Conservation (phyloP, 192 early-diverging fungal species). For the Linnemannia zychae region DNA sequence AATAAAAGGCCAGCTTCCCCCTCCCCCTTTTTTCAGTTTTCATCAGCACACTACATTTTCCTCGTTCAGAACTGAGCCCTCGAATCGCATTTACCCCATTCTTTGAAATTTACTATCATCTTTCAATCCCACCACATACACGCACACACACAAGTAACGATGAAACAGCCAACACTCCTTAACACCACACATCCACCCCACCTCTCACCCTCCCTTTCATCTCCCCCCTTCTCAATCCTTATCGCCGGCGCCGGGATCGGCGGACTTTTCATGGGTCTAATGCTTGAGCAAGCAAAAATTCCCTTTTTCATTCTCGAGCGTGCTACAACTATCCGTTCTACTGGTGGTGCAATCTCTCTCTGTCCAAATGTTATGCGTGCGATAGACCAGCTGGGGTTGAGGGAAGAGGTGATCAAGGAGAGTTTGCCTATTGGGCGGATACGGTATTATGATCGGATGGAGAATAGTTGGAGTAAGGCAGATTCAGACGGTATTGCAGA, state of each 20-base stretch:
- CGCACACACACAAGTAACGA: neutral
- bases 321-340: neutral
- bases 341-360: constrained; percentile 6
- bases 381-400: constrained; percentile 13
- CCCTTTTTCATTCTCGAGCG: constrained; percentile 13
- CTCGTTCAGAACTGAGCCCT: too few relatives aligned
- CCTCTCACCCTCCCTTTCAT: neutral
- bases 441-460: constrained; percentile 15
- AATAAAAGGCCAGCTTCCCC: too few relatives aligned
- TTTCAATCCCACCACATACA: too few relatives aligned
- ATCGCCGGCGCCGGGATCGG: constrained; percentile 14
- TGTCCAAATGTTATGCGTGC: constrained; percentile 11
- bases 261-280: constrained; percentile 3
- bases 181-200: neutral
- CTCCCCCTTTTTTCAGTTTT: too few relatives aligned
- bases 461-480: neutral
- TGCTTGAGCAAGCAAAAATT: constrained; percentile 22
- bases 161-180: neutral
- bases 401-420: neutral
- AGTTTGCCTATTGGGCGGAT: constrained; percentile 14
- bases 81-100: too few relatives aligned
- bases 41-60: too few relatives aligned
- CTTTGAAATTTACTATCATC: too few relatives aligned
- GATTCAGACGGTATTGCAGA: neutral
- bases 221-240: neutral